A percentile compares a stretch with the other conserved stretches of the same genome.
Evolutionary conservation across 176 grass and related monocot genomes (phyloP).

Genomic region (Oryza coarctata): DNA sequence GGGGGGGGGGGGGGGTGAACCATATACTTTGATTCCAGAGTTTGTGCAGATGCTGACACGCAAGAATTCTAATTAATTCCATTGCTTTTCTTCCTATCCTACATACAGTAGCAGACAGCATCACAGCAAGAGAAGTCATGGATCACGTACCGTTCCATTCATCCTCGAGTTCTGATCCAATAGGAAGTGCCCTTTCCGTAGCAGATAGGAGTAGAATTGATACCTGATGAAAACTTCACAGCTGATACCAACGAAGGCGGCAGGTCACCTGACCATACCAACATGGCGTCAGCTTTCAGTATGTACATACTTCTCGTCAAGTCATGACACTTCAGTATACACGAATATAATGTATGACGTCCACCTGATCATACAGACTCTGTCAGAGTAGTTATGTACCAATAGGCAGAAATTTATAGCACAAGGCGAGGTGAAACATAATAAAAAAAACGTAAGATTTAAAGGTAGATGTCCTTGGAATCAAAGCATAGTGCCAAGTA

Average conservation of each 20-base stretch:
- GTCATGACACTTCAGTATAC: constrained; percentile 35
- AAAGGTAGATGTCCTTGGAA: constrained; percentile 46
- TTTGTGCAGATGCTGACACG: constrained; percentile 45
- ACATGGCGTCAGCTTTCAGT: constrained; percentile 59
- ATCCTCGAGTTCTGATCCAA: constrained; percentile 30
- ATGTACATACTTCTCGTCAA: constrained; percentile 47
- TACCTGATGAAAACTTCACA: constrained; percentile 32
- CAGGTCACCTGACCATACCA: constrained; percentile 37
- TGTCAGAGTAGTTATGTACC: constrained; percentile 19
- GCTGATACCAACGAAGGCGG: constrained; percentile 43
- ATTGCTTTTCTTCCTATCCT: constrained; percentile 30
- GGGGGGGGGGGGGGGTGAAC: not conserved
- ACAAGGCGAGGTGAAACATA: constrained; percentile 23
- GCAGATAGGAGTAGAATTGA: constrained; percentile 35
- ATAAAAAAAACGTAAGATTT: constrained; percentile 42
- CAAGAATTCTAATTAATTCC: constrained; percentile 36
- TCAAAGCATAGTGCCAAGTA: constrained; percentile 47
- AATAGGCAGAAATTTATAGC: constrained; percentile 24
- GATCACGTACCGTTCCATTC: constrained; percentile 28
- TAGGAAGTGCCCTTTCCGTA: constrained; percentile 31
- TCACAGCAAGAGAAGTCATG: constrained; percentile 5
- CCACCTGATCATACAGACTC: constrained; percentile 26
- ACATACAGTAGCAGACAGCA: not conserved
- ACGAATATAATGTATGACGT: constrained; percentile 32
- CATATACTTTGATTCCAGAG: constrained; percentile 6